Conservation (phyloP, 257 asterid genomes). For the Solanum neorickii region DNA sequence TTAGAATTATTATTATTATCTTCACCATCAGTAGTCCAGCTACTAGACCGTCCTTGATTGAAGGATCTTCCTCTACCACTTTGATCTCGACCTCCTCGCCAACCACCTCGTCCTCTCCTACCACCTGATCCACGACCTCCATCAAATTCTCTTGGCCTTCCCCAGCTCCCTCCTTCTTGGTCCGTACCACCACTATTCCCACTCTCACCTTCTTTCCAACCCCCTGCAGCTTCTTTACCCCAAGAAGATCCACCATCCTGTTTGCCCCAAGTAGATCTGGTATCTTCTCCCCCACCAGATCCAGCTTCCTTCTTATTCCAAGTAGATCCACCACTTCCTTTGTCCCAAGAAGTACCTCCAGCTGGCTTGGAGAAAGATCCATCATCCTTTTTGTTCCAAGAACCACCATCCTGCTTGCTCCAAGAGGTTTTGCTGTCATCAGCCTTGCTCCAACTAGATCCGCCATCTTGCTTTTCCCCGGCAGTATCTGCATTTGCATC, state of each 20-base stretch:
- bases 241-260: conserved; percentile 16
- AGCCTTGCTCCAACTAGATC: conserved; percentile 21
- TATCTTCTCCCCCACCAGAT: conserved; percentile 2
- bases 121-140: conserved; percentile 49
- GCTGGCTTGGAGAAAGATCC: conserved; percentile 15
- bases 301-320: neutral
- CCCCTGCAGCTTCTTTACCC: conserved; percentile 22
- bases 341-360: conserved; percentile 11
- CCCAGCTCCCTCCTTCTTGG: conserved; percentile 28
- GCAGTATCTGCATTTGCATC: neutral
- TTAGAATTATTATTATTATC: conserved; percentile 2
- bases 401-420: conserved; percentile 11
- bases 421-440: conserved; percentile 12
- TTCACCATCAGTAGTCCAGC: conserved; percentile 25
- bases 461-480: conserved; percentile 4
- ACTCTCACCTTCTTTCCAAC: neutral
- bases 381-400: conserved; percentile 9
- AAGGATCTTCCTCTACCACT: conserved; percentile 49
- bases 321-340: conserved; percentile 4
- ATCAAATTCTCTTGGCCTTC: conserved; percentile 24
- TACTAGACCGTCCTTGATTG: conserved; percentile 25
- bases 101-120: conserved; percentile 39
- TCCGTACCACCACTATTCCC: neutral
- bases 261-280: neutral
- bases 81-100: conserved; percentile 34